Percentiles rank a stretch among this genome's conserved stretches.
phyloP scores from a whole-genome alignment of 2,329 filamentous ascomycete genomes.

The Fusarium paranaense region DNA sequence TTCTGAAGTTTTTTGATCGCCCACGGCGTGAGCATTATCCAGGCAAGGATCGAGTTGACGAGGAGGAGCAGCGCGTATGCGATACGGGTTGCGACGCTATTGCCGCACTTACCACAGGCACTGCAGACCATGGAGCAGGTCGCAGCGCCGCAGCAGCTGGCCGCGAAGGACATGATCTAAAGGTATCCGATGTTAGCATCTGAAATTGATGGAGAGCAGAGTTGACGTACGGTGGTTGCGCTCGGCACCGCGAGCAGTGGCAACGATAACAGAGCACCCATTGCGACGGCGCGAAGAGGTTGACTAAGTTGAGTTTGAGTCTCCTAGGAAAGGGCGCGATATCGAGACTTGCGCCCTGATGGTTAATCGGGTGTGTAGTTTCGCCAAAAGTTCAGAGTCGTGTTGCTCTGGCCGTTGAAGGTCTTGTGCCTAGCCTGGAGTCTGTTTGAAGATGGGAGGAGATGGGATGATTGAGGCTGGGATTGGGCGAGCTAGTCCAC shows the following conservation, averaged over 20 bases:
- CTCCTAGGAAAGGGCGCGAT: background rate
- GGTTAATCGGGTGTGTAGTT: background rate
- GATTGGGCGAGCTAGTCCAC: slow-evolving; percentile 28
- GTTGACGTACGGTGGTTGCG: slow-evolving; percentile 78
- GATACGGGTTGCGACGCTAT: slow-evolving; percentile 96
- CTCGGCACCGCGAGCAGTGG: slow-evolving; percentile 91
- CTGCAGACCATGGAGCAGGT: slow-evolving; percentile 97
- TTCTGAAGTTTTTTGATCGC: slow-evolving; percentile 95
- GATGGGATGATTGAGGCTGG: slow-evolving; percentile 35
- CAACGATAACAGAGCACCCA: slow-evolving; percentile 93
- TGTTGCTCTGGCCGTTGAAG: background rate
- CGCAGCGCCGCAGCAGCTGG: slow-evolving; percentile 95
- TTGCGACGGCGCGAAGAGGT: slow-evolving; percentile 52
- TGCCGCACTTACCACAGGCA: slow-evolving; percentile 95
- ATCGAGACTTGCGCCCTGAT: background rate
- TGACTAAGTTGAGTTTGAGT: slow-evolving; percentile 3
- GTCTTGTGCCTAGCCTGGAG: slow-evolving; percentile 1
- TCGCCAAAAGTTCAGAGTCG: background rate
- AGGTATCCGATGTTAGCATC: slow-evolving; percentile 19
- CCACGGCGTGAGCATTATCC: slow-evolving; percentile 99
- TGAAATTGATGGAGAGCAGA: background rate
- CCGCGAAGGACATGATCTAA: slow-evolving; percentile 80
- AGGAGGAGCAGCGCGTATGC: slow-evolving; percentile 95
- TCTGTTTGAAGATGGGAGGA: slow-evolving; percentile 9
- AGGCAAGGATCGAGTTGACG: slow-evolving; percentile 95